Percentiles rank a stretch among this genome's conserved stretches.
Evolutionary conservation across 2,329 filamentous ascomycete species (phyloP).

Genomic region (Chaetoscypha palmicola): DNA sequence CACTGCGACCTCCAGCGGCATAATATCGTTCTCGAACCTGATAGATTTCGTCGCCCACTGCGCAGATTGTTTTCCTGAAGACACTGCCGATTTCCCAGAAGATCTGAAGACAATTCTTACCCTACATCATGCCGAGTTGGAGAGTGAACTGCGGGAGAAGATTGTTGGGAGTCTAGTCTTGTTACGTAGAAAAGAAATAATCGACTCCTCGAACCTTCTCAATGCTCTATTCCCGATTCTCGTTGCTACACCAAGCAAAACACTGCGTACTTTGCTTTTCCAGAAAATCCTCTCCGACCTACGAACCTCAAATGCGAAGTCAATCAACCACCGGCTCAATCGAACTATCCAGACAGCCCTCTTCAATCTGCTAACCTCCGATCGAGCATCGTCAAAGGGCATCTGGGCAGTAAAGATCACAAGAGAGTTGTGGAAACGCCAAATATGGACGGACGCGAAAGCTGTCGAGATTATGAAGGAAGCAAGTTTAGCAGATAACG

Average conservation of each 20-base stretch:
- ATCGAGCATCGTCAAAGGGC: slow-evolving; percentile 76
- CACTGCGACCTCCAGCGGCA: slow-evolving; percentile 67
- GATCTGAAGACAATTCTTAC: slow-evolving; percentile 77
- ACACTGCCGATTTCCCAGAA: slow-evolving; percentile 68
- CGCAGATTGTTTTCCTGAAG: slow-evolving; percentile 82
- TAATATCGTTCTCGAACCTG: slow-evolving; percentile 81
- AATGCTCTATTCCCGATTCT: slow-evolving; percentile 94
- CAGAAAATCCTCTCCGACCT: slow-evolving; percentile 88
- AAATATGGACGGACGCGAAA: slow-evolving; percentile 91
- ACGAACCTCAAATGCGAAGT: slow-evolving; percentile 77
- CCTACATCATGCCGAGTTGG: slow-evolving; percentile 74
- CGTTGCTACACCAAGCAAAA: slow-evolving; percentile 86
- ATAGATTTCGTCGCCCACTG: slow-evolving; percentile 93
- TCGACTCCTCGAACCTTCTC: slow-evolving; percentile 76
- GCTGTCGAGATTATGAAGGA: slow-evolving; percentile 98
- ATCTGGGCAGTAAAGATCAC: slow-evolving; percentile 96
- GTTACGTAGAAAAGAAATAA: slow-evolving; percentile 81
- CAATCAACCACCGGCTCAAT: slow-evolving; percentile 88
- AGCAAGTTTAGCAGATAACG: slow-evolving; percentile 78
- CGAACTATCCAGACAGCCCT: slow-evolving; percentile 87
- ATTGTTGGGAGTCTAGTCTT: slow-evolving; percentile 85
- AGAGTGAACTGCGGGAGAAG: slow-evolving; percentile 85
- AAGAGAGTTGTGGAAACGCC: slow-evolving; percentile 90
- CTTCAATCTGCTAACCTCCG: slow-evolving; percentile 83
- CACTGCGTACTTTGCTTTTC: slow-evolving; percentile 75